phyloP scores from a whole-genome alignment of 2,329 filamentous ascomycete genomes.

The Venturia aucupariae region DNA sequence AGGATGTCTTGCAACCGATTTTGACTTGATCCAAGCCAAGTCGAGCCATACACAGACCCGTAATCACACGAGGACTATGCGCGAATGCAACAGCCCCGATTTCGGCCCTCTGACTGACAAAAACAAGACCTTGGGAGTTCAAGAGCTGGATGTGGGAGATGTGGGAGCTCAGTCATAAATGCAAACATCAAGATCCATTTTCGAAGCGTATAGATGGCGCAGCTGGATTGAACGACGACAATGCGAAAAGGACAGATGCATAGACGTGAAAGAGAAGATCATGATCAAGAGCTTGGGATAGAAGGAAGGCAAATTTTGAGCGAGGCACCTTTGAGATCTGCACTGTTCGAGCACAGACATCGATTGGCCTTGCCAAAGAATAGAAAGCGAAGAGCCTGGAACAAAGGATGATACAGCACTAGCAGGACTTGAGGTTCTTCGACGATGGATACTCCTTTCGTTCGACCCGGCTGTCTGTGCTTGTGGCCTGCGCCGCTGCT shows the following conservation, averaged over 20 bases:
- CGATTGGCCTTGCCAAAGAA: too few relatives aligned
- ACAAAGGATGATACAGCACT: background rate
- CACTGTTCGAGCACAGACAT: background rate
- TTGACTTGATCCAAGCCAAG: background rate
- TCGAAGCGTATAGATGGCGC: background rate
- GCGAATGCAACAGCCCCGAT: background rate
- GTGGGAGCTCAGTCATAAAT: background rate
- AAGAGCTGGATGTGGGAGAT: background rate
- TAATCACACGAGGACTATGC: background rate
- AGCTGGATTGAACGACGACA: background rate
- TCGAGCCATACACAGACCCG: background rate
- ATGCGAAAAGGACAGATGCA: background rate
- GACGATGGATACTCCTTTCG: background rate
- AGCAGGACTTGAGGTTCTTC: background rate
- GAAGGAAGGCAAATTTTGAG: background rate
- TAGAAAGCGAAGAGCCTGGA: background rate
- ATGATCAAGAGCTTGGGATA: background rate
- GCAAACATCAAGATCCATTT: background rate
- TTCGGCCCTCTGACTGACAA: background rate
- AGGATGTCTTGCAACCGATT: background rate
- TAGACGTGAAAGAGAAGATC: background rate
- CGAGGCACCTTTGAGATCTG: background rate
- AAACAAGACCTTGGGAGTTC: background rate
- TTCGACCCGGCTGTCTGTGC: background rate
- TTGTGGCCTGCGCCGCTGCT: background rate